Evolutionary conservation across 345 rosid genomes (phyloP), one percentile per base, ranked within the genome.

Genomic region (Mangifera indica): DNA sequence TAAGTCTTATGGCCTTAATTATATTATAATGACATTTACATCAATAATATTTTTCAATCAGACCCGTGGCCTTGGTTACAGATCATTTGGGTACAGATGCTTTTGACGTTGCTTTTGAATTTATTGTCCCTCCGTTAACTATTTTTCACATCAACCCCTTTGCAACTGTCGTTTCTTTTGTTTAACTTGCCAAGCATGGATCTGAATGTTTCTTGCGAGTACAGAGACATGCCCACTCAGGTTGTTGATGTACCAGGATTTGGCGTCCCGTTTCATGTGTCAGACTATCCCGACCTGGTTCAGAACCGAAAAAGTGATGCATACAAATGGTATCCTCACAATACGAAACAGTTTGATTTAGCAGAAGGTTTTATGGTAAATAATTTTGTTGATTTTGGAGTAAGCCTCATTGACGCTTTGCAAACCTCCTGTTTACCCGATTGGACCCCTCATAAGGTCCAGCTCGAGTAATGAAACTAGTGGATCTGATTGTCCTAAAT

Each of bases 291-390:
- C 10, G 78, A 69, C 54, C 76, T 80, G 37, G 55, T 70, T 25
- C 85, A 79, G 64, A 77, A 81, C 44, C 77, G 84, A 18, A 81
- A 69, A 37, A 74, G 55, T 11, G 79, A 79, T 9, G 73, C 80
- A 0, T 81, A 84, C 60, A 69, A 69, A 52, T 69, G 61, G 62
- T 2, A 72, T 45, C 70, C 81, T 55, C 63, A 75, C 24, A 63
- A 65, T 1, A 2, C 73, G 10, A 79, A 73, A 71, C 51, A 78
- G 65, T 75, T 34, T 44, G 60, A 57, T 21, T 24, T 44, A 18
- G 80, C 85, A 0, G 78, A 79, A 2, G 87, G 85, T 0, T 84
- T 84, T 54, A 44, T 79, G 73, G 75, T 67, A 3, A 84, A 84
- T 46, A 75, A 73, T 52, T 84, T 84, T 71, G 20, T 26, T 24